These are phyloP conservation scores for Zizania palustris DNA, from an alignment of 202 grass and related monocot genomes.

Conservation along the genomic window DNA sequence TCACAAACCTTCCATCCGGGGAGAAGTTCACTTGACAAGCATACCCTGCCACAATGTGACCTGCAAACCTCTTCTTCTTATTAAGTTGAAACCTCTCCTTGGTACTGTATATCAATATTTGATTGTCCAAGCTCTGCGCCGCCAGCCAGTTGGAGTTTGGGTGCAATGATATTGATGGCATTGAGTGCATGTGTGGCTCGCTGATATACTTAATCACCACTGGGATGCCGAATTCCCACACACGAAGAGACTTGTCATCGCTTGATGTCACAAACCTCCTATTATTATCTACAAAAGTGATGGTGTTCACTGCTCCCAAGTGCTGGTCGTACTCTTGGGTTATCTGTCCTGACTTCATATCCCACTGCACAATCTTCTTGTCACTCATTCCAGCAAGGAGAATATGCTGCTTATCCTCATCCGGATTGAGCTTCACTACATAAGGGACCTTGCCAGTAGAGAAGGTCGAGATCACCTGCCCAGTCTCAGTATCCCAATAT, in stretches of 20 bases:
- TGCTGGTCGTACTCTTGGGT: slow-evolving; percentile 98
- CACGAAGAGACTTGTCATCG: slow-evolving; percentile 90
- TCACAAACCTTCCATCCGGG: slow-evolving; percentile 88
- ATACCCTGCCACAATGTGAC: slow-evolving; percentile 93
- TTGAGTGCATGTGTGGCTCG: slow-evolving; percentile 98
- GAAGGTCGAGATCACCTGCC: slow-evolving; percentile 93
- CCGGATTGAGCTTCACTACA: slow-evolving; percentile 94
- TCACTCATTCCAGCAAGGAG: slow-evolving; percentile 97
- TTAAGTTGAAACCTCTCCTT: slow-evolving; percentile 99
- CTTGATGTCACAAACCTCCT: slow-evolving; percentile 97
- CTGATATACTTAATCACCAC: slow-evolving; percentile 99
- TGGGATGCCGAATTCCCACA: slow-evolving; percentile 97
- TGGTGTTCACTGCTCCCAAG: slow-evolving; percentile 90
- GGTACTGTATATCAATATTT: slow-evolving; percentile 98
- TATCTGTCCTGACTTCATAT: slow-evolving; percentile 89
- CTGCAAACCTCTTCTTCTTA: slow-evolving; percentile 97
- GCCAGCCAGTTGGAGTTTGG: slow-evolving; percentile 97
- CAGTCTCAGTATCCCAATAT: slow-evolving; percentile 98
- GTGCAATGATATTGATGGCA: slow-evolving; percentile 84
- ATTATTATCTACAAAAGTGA: slow-evolving; percentile 98
- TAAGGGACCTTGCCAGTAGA: slow-evolving; percentile 91
- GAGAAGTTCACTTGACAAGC: slow-evolving; percentile 99
- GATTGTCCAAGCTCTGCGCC: slow-evolving; percentile 96
- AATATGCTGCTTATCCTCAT: slow-evolving; percentile 98
- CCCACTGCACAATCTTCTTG: slow-evolving; percentile 99